Evolutionary conservation across 202 grass and related monocot species (phyloP).

Genomic region (Brachypodium distachyon): DNA sequence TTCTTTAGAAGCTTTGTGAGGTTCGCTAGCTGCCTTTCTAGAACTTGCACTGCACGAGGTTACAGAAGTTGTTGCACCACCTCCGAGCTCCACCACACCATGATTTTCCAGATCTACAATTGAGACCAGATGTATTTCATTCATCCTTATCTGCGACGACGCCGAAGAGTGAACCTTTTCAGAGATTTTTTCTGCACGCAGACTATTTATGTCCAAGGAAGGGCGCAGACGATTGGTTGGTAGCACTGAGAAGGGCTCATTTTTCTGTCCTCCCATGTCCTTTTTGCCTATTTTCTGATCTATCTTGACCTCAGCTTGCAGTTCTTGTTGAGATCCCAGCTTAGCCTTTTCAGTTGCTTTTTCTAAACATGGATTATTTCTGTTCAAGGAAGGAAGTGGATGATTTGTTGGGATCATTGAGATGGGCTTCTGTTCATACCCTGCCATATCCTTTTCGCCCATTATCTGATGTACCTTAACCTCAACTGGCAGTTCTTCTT

Average conservation of each 20-base stretch:
- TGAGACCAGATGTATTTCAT: background rate
- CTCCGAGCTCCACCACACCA: background rate
- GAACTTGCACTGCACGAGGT: constrained; percentile 2
- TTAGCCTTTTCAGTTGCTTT: background rate
- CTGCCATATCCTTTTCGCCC: background rate
- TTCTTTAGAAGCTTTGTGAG: background rate
- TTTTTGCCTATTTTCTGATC: constrained; percentile 7
- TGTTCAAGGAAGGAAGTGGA: background rate
- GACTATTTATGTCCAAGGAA: background rate
- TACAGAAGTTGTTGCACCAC: background rate
- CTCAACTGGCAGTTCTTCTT: background rate
- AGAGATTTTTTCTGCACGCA: background rate
- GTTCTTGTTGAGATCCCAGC: background rate
- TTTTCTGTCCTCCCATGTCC: background rate
- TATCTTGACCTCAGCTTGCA: background rate
- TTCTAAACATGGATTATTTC: background rate
- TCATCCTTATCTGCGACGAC: background rate
- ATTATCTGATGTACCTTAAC: constrained; percentile 12
- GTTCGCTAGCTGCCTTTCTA: background rate
- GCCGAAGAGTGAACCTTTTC: background rate
- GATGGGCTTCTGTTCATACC: background rate
- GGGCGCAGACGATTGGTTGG: background rate
- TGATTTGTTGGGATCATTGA: background rate
- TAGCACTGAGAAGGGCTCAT: background rate
- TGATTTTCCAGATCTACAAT: background rate